Conservation (phyloP, 768 basidiomycete species). For the Imleria badia region DNA sequence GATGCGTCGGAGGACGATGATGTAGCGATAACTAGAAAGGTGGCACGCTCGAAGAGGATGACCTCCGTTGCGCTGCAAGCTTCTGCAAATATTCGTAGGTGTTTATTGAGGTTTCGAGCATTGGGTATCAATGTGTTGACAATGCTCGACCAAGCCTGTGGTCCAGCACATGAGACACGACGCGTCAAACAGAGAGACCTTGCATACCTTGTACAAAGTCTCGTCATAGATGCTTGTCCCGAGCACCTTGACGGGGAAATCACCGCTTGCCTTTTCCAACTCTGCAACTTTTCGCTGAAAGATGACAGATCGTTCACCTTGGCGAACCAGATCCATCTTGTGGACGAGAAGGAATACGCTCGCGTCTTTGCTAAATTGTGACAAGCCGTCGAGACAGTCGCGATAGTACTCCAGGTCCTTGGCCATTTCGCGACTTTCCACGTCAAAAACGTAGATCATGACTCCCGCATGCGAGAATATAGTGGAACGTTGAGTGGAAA, state of each 20-base stretch:
- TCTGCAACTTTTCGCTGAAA: conserved; percentile 77
- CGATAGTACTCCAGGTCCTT: conserved; percentile 92
- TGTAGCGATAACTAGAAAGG: conserved; percentile 95
- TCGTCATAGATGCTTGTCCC: conserved; percentile 98
- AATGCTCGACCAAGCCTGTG: conserved; percentile 95
- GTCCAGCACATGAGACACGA: conserved; percentile 8
- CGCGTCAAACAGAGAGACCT: neutral
- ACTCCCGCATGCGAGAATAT: conserved; percentile 97
- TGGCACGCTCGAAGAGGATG: conserved; percentile 94
- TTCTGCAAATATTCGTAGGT: conserved; percentile 82
- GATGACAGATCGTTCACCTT: conserved; percentile 48
- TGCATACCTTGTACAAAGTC: conserved; percentile 82
- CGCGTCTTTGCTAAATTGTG: conserved; percentile 77
- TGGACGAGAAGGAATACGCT: conserved; percentile 89
- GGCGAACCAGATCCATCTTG: conserved; percentile 94
- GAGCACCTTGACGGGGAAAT: conserved; percentile 66
- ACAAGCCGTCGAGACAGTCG: conserved; percentile 83
- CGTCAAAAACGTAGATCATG: conserved; percentile 98
- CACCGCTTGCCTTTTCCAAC: conserved; percentile 65
- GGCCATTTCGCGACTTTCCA: conserved; percentile 78
- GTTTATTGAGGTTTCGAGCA: conserved; percentile 81
- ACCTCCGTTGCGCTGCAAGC: conserved; percentile 92
- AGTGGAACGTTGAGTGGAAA: conserved; percentile 86
- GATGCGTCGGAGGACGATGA: conserved; percentile 49
- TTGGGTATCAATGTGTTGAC: conserved; percentile 97